These are phyloP conservation scores for Aspergillus puulaauensis DNA, from an alignment of 2,329 filamentous ascomycete species.

Conservation along the genomic window DNA sequence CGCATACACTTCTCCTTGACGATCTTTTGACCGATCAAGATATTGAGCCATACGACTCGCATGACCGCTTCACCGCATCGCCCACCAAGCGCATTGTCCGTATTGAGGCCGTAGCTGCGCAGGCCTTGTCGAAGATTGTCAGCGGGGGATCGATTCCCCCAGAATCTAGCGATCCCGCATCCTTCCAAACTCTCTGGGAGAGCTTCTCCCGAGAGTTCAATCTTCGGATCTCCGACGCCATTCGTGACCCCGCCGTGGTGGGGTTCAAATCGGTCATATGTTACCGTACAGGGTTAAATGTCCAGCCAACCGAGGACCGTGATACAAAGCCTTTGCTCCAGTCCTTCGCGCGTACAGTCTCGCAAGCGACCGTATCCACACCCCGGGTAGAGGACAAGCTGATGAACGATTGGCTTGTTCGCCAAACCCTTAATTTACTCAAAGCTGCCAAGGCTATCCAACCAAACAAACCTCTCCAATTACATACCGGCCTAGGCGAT, in stretches of 20 bases:
- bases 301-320: constrained; percentile 53
- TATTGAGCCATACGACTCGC: constrained; percentile 62
- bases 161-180: constrained; percentile 29
- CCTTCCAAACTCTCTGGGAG: constrained; percentile 16
- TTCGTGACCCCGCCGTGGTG: constrained; percentile 67
- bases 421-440: constrained; percentile 62
- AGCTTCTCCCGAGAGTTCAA: constrained; percentile 31
- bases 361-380: constrained; percentile 24
- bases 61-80: constrained; percentile 64
- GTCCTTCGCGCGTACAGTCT: constrained; percentile 28
- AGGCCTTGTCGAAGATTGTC: constrained; percentile 55
- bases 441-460: constrained; percentile 35
- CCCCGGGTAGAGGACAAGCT: constrained; percentile 58
- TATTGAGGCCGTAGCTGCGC: constrained; percentile 70
- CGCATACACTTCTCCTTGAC: constrained; percentile 74
- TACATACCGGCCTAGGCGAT: constrained; percentile 81
- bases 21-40: constrained; percentile 64
- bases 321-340: constrained; percentile 29
- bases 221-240: constrained; percentile 52
- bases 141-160: constrained; percentile 24
- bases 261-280: constrained; percentile 84
- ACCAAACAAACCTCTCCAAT: constrained; percentile 71
- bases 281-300: constrained; percentile 71
- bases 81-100: constrained; percentile 72
- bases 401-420: constrained; percentile 70